These are phyloP conservation scores for Rubus idaeus DNA, from an alignment of 306 rosid genomes.

Conservation along the genomic window DNA sequence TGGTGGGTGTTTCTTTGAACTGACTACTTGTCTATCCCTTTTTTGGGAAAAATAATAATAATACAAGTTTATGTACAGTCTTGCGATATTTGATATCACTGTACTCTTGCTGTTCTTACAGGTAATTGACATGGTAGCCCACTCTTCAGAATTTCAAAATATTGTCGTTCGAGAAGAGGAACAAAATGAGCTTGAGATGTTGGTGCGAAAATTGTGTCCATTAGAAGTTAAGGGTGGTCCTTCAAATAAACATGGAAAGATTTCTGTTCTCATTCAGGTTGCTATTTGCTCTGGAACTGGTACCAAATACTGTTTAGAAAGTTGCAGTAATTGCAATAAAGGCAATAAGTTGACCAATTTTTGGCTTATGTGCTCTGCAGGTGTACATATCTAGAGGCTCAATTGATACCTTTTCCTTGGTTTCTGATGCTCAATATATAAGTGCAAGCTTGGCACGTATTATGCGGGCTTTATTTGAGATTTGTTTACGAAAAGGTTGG, in stretches of 20 bases:
- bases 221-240: constrained; percentile 94
- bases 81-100: constrained; percentile 1
- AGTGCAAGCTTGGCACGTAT: constrained; percentile 99
- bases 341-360: constrained; percentile 20
- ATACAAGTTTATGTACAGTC: background rate
- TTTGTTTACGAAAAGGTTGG: constrained; percentile 92
- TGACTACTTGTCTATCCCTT: background rate
- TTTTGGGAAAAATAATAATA: no score
- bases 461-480: constrained; percentile 88
- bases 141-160: constrained; percentile 92
- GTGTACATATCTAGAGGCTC: constrained; percentile 90
- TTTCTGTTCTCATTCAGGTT: constrained; percentile 95
- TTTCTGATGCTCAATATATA: constrained; percentile 94
- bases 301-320: constrained; percentile 7
- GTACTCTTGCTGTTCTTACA: constrained; percentile 31
- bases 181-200: constrained; percentile 85
- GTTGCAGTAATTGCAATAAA: constrained; percentile 16
- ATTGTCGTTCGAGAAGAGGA: constrained; percentile 98
- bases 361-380: constrained; percentile 50
- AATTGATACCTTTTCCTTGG: constrained; percentile 77
- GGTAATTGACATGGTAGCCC: constrained; percentile 95
- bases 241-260: constrained; percentile 91
- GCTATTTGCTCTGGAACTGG: constrained; percentile 22
- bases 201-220: constrained; percentile 75
- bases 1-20: background rate